Percentiles rank a stretch among this genome's conserved stretches.
Evolutionary conservation across 768 basidiomycete genomes (phyloP).

Genomic region (Rhizopogon vinicolor): DNA sequence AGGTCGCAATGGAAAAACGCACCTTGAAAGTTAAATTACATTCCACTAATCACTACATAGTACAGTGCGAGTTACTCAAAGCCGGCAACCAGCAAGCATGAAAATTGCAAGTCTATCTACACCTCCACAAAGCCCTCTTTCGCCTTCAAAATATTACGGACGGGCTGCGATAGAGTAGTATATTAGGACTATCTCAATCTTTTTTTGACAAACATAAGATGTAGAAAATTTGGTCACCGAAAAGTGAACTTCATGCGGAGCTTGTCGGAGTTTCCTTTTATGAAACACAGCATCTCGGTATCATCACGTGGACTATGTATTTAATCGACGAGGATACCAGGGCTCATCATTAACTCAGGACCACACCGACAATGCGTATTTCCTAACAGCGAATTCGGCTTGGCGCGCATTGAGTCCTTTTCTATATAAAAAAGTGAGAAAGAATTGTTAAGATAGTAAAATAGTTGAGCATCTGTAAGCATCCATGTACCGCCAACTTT

Average conservation of each 20-base stretch:
- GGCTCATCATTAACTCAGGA: neutral
- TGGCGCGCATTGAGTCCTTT: slow-evolving; percentile 9
- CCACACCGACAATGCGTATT: slow-evolving; percentile 9
- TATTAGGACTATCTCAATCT: too few relatives aligned
- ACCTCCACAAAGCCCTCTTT: too few relatives aligned
- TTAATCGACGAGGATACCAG: neutral
- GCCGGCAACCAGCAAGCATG: too few relatives aligned
- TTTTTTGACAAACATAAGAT: too few relatives aligned
- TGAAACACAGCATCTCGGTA: neutral
- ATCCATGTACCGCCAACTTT: too few relatives aligned
- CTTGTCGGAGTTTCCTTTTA: neutral
- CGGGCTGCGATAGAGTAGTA: too few relatives aligned
- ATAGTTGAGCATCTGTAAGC: slow-evolving; percentile 7
- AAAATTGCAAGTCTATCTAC: too few relatives aligned
- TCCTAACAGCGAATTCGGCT: slow-evolving; percentile 11
- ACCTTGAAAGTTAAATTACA: too few relatives aligned
- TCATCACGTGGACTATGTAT: neutral
- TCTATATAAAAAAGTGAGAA: neutral
- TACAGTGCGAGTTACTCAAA: too few relatives aligned
- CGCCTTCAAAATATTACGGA: too few relatives aligned
- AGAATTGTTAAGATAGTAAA: neutral
- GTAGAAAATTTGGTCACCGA: neutral
- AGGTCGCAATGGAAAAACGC: too few relatives aligned
- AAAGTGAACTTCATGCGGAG: slow-evolving; percentile 1
- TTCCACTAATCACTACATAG: too few relatives aligned